Evolutionary conservation across 225 moss, liverwort and hornwort species (phyloP), one percentile per base, ranked within the genome.

Genomic region (Straminergon stramineum): DNA sequence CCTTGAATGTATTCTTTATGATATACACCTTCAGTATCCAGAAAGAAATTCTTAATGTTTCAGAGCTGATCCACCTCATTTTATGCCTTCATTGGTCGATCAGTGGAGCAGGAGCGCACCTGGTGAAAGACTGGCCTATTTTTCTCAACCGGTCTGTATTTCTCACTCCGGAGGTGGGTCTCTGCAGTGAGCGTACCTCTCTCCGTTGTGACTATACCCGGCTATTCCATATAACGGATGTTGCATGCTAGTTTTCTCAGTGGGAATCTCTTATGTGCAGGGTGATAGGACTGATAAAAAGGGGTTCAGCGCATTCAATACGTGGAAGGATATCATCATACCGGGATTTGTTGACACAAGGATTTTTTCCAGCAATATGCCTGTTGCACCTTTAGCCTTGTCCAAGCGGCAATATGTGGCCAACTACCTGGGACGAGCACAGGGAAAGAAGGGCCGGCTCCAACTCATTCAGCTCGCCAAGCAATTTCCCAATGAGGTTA

Each of bases 321-420:
- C 95, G 39, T 96, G 95, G 96, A 96, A 96, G 92, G 96, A 96
- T 87, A 93, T 96, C 52, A 90, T 96, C 64, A 94, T 96, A 53
- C 96, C 95, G 34, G 95, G 96, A 92, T 94, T 94, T 83, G 91
- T 96, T 81, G 93, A 92, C 80, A 68, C 89, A 56, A 85, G 67
- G 63, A 88, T 68, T 61, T 80, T 89, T 35, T 37, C 73, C 45
- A 75, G 75, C 32, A 92, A 80, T 58, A 57, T 86, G 75, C 73
- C 87, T 80, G 68, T 89, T 79, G 55, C 83, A 45, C 86, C 96
- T 53, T 77, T 95, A 68, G 71, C 94, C 23, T 69, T 96, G 37
- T 82, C 87, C n/a, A 30, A 91, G 88, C 90, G 94, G 65, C 89
- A 91, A 71, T 95, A 89, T 91, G 77, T 95, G 84, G 95, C 93